Base-by-base conservation (phyloP, 768 basidiomycete species). In the Kwoniella heveanensis region DNA sequence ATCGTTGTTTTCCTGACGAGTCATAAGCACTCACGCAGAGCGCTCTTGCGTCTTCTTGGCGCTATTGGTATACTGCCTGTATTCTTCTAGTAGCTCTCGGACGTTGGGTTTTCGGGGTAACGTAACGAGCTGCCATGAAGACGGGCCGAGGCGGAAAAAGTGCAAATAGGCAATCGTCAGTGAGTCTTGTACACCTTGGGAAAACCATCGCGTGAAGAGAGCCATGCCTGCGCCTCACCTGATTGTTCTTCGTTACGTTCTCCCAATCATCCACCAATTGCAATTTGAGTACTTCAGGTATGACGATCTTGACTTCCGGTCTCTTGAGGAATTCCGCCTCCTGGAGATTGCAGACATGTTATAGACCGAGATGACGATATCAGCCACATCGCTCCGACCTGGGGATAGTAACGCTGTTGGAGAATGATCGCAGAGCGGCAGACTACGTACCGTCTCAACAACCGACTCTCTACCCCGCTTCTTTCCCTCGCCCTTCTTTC, bases 231-330 rank as follows among this genome's bases (percentile, higher is more conserved):
- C n/a, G n/a, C n/a, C 80, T 26, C 62, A 89, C 95, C 85, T 92
- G 90, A 70, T 88, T 87, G 77, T 93, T 90, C 83, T 96, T 97
- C 57, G 96, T 98, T 39, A 98, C 88, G 4, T 88, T 86, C 80
- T 98, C 95, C 96, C 96, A 99, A 70, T 98, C 96, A 74, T 98
- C 93, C 1, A 98, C 93, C 37, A 99, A 84, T 51, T 89, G 84
- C 29, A 87, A 85, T 79, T 96, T 97, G 66, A 98, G 84, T n/a
- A 85, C 79, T 71, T 97, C 96, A 0, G 95, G 96, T 4, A 96
- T 88, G 62, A 83, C 85, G 54, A 99, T 83, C 81, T 91, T 92
- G 84, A 98, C 88, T 73, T 98, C 94, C 0, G 91, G 89, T 68
- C 89, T 87, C 78, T 86, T 87, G 74, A 83, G 83, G 64, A 83